phyloP scores from a whole-genome alignment of 2,329 filamentous ascomycete species.

The Colletotrichum sp. region DNA sequence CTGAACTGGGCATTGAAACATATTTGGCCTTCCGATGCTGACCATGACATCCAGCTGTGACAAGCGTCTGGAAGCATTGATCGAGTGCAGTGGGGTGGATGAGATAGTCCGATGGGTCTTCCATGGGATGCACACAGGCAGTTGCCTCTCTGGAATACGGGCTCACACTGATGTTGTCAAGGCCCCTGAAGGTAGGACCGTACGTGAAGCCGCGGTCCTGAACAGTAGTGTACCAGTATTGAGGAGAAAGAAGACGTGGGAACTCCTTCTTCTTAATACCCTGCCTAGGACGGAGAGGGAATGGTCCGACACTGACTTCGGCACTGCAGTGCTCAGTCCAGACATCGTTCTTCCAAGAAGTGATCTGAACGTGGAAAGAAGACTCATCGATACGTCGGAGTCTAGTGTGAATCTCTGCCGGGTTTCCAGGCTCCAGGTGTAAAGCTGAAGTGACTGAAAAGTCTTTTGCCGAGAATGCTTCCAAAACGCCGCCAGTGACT shows the following conservation, averaged over 20 bases:
- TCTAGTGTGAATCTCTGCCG: conserved; percentile 35
- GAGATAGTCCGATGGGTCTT: conserved; percentile 24
- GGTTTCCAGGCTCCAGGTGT: conserved; percentile 28
- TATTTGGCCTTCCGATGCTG: background rate
- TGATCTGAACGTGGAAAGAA: conserved; percentile 36
- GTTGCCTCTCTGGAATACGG: conserved; percentile 24
- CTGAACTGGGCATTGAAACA: background rate
- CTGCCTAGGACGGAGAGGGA: conserved; percentile 13
- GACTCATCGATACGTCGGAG: conserved; percentile 30
- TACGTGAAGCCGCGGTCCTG: conserved; percentile 32
- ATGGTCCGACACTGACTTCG: conserved; percentile 11
- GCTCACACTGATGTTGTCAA: conserved; percentile 25
- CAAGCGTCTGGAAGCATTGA: conserved; percentile 32
- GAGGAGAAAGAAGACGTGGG: background rate
- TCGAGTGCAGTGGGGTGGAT: conserved; percentile 45
- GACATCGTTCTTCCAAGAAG: conserved; percentile 27
- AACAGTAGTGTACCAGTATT: conserved; percentile 29
- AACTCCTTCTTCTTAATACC: conserved; percentile 12
- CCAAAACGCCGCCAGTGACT: conserved; percentile 18
- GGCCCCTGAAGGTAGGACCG: conserved; percentile 32
- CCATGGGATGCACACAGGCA: conserved; percentile 8
- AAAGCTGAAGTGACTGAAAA: conserved; percentile 33
- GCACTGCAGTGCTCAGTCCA: conserved; percentile 34
- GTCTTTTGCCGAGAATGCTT: conserved; percentile 26
- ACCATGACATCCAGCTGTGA: conserved; percentile 21